phyloP scores from a whole-genome alignment of 169 alveolate genomes.

The Plasmodium falciparum region DNA sequence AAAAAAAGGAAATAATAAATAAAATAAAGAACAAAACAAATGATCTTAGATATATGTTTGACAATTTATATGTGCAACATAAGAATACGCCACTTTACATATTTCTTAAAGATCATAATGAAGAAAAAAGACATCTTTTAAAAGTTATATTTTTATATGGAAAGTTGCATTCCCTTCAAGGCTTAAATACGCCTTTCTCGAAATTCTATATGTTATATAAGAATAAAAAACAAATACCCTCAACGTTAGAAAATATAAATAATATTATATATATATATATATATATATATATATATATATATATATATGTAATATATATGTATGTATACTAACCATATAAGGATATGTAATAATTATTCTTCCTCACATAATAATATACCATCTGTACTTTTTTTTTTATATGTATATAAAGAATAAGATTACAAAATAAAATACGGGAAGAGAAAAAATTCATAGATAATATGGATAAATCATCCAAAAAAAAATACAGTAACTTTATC shows the following conservation, averaged over 20 bases:
- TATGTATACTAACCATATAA: too few relatives aligned
- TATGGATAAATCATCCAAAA: conserved; percentile 15
- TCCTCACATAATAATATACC: too few relatives aligned
- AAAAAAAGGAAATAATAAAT: conserved; percentile 34
- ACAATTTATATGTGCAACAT: conserved; percentile 24
- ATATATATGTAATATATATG: too few relatives aligned
- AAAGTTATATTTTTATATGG: conserved; percentile 32
- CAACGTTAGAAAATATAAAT: neutral
- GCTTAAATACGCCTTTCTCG: conserved; percentile 54
- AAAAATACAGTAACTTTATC: conserved; percentile 26
- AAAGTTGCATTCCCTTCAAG: conserved; percentile 43
- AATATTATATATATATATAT: too few relatives aligned
- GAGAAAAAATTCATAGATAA: conserved; percentile 33
- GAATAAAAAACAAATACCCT: neutral
- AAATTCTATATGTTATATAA: conserved; percentile 39
- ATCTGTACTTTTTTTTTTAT: neutral
- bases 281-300: too few relatives aligned
- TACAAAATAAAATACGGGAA: conserved; percentile 18
- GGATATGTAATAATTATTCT: too few relatives aligned
- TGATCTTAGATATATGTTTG: conserved; percentile 34
- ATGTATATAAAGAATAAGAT: neutral
- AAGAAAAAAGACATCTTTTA: conserved; percentile 29
- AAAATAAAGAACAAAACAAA: conserved; percentile 32
- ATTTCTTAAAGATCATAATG: conserved; percentile 43
- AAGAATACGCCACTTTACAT: conserved; percentile 38